Conservation (phyloP, 306 rosid species). For the Cercis canadensis region DNA sequence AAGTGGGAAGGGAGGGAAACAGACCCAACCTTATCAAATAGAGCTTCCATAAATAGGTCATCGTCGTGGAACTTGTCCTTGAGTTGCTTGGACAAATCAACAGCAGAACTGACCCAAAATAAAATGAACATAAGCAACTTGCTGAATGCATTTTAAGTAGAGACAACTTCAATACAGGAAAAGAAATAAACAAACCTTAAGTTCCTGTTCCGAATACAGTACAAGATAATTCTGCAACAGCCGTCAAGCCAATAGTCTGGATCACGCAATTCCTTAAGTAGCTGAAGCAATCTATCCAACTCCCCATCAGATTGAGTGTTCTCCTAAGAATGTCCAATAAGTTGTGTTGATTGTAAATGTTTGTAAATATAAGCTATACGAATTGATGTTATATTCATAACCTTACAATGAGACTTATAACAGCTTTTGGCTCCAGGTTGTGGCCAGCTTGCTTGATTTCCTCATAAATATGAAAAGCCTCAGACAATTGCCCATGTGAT, state of each 20-base stretch:
- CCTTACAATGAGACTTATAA: constrained; percentile 72
- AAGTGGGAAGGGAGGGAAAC: constrained; percentile 17
- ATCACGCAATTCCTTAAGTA: constrained; percentile 64
- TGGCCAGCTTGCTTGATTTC: constrained; percentile 69
- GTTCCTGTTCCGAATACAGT: constrained; percentile 59
- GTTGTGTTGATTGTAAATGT: constrained; percentile 12
- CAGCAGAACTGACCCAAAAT: constrained; percentile 55
- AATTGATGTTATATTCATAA: constrained; percentile 10
- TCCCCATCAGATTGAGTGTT: constrained; percentile 56
- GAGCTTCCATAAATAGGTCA: constrained; percentile 55
- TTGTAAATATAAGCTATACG: constrained; percentile 23
- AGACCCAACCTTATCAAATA: constrained; percentile 71
- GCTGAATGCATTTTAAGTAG: constrained; percentile 10
- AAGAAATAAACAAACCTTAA: constrained; percentile 62
- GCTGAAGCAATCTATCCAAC: constrained; percentile 60
- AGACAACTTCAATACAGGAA: constrained; percentile 10
- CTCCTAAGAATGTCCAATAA: constrained; percentile 48
- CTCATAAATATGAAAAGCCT: constrained; percentile 61
- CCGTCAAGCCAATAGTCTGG: constrained; percentile 71
- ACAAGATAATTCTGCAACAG: constrained; percentile 66
- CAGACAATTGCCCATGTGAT: constrained; percentile 61
- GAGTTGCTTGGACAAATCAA: constrained; percentile 73
- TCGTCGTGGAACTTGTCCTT: constrained; percentile 50
- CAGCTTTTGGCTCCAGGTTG: constrained; percentile 74
- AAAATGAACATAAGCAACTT: constrained; percentile 27